Base-by-base conservation (phyloP, 1,284 basidiomycete genomes). In the Fomitopsis betulina region DNA sequence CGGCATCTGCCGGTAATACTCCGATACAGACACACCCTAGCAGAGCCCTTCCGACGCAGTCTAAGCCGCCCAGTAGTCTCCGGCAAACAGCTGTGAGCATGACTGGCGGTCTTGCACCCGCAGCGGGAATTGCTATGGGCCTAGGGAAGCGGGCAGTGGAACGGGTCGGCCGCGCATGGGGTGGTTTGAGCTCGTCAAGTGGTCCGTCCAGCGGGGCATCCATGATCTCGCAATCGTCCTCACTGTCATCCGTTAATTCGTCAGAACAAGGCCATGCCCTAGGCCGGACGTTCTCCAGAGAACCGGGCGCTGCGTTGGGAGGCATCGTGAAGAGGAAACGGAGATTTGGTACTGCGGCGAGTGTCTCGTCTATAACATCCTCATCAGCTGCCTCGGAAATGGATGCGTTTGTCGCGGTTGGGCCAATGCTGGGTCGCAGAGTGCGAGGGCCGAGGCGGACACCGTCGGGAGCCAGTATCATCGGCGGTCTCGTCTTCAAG, bases 21-120 rank as follows among this genome's bases (percentile, higher is more conserved):
- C 70, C 30, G 65, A 70, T 55, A 39, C 68, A 66, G 27, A 23
- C 50, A 57, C 70, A 62, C 40, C 55, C 47, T 17, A 63, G 62
- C 33, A 62, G 60, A 9, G 63, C 61, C 52, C 59, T 64, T 15
- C 66, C 61, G 12, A 19, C n/a, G 2, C 49, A 35, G 30, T 15
- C 19, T 2, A 47, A 37, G 42, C 49, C 40, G 39, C 23, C 47
- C 6, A 45, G 51, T 23, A 32, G 27, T 4, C 32, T 40, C 38
- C 38, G 85, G 33, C 84, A 86, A 63, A 83, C 86, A 27, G 80
- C 87, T n/a, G 80, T 88, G 61, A 89, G 86, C 64, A 83, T 90
- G 72, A 81, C 85, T 1, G 79, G 78, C 54, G 80, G 84, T 39
- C 75, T 89, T 57, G 84, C 82, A 2, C 85, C 86, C 37, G 85